These are phyloP conservation scores for Pisolithus albus DNA, from an alignment of 768 basidiomycete species.

Conservation along the genomic window DNA sequence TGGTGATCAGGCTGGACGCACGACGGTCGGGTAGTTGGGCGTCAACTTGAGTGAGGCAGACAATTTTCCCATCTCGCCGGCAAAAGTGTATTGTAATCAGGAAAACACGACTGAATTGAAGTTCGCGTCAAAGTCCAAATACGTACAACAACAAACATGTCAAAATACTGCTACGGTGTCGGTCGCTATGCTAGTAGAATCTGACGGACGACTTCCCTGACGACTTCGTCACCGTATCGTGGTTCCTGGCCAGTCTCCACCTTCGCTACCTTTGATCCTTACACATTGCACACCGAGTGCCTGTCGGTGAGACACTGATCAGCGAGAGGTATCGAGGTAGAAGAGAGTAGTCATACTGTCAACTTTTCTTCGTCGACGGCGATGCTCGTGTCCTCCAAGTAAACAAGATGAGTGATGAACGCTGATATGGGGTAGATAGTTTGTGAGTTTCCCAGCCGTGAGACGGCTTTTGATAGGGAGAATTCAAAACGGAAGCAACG, in stretches of 20 bases:
- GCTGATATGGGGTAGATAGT: conserved; percentile 70
- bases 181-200: conserved; percentile 16
- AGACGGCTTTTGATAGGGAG: conserved; percentile 40
- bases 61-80: too few relatives aligned
- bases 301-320: conserved; percentile 27
- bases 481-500: conserved; percentile 64
- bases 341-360: conserved; percentile 40
- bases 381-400: conserved; percentile 59
- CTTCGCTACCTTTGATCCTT: conserved; percentile 33
- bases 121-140: too few relatives aligned
- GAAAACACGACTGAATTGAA: too few relatives aligned
- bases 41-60: too few relatives aligned
- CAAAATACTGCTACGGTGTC: not conserved
- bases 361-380: conserved; percentile 54
- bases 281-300: conserved; percentile 55
- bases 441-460: conserved; percentile 53
- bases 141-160: too few relatives aligned
- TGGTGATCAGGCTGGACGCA: too few relatives aligned
- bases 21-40: too few relatives aligned
- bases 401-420: conserved; percentile 81
- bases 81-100: too few relatives aligned
- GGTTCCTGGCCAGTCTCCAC: conserved; percentile 5
- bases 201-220: conserved; percentile 37
- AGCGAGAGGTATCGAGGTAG: conserved; percentile 1
- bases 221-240: conserved; percentile 40